Evolutionary conservation across 768 basidiomycete genomes (phyloP).

Genomic region (Daedaleopsis nitida): DNA sequence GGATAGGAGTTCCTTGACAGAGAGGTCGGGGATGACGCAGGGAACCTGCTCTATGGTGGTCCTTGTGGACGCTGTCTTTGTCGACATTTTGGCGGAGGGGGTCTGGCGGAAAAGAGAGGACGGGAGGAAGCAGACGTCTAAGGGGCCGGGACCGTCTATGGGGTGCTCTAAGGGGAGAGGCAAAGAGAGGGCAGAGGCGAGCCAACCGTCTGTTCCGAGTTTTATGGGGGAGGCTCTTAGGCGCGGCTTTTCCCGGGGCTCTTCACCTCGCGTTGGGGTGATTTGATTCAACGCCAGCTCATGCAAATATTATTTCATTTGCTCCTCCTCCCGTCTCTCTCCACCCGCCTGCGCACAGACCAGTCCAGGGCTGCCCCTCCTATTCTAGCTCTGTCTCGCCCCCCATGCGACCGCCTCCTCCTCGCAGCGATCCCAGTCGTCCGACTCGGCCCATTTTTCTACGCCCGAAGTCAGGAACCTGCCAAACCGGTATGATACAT

Average conservation of each 20-base stretch:
- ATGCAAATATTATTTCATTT: not conserved
- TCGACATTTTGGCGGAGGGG: conserved; percentile 17
- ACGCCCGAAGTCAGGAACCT: no score
- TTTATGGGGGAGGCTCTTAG: conserved; percentile 18
- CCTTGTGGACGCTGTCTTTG: conserved; percentile 17
- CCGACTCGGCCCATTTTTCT: no score
- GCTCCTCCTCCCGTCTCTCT: not conserved
- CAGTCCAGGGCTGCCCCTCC: not conserved
- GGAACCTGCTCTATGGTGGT: conserved; percentile 55
- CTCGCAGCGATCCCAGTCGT: no score
- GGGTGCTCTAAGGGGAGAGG: conserved; percentile 13
- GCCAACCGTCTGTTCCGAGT: not conserved
- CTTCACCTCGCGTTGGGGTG: not conserved
- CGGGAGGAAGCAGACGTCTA: conserved; percentile 6
- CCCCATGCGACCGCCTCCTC: not conserved
- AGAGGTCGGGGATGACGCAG: conserved; percentile 76
- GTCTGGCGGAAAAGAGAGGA: conserved; percentile 4
- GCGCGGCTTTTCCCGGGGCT: conserved; percentile 16
- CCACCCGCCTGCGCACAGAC: not conserved
- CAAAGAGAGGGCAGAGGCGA: conserved; percentile 19
- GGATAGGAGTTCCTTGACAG: conserved; percentile 83
- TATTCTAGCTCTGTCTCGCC: not conserved
- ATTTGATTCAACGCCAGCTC: not conserved
- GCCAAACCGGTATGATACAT: no score
- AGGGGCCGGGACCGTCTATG: conserved; percentile 16